Evolutionary conservation across 2,329 filamentous ascomycete genomes (phyloP), one percentile per base, ranked within the genome.

Genomic region (Alternaria novae-zelandiae): DNA sequence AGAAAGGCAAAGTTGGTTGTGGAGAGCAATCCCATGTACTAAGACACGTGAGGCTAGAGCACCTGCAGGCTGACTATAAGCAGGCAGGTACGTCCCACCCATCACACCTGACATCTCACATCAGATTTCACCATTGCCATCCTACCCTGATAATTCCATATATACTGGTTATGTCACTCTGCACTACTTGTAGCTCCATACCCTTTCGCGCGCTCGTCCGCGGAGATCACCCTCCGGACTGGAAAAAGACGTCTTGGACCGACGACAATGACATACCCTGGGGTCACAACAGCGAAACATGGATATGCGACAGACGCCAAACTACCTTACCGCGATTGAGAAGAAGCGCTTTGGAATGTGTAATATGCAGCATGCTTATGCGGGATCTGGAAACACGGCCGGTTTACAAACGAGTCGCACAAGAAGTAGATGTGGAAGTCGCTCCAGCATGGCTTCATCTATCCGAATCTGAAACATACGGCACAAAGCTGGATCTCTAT

Each of bases 121-220:
- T 23, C 49, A 36, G 20, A 23, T 32, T 12, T 23, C 28, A 10
- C 30, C 15, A 25, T 11, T n/a, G 4, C 20, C 12, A 12, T 12
- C 4, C 2, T 1, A 1, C 8, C 2, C 17, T 23, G 0, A 0
- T 17, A 1, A 1, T 20, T n/a, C 7, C 1, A 4, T 21, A 53
- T 5, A 36, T 8, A 36, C 32, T n/a, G 8, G 0, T 36, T 5
- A 53, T 41, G 49, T 17, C 49, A 23, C 49, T 53, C 30, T 53
- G 49, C 49, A 3, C 2, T 23, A 53, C 20, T 32, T 53, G 49
- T 11, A 36, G 13, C 32, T 53, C 49, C 3, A 53, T 53, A 23
- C 49, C 49, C 30, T 53, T 53, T 5, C 49, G 49, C 28, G 20
- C 17, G 13, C 49, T 53, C 20, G 20, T 7, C 15, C 49, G 49